Percentiles rank a stretch among this genome's conserved stretches.
Evolutionary conservation across 2,329 filamentous ascomycete species (phyloP).

Genomic region (Exophiala calicioides): DNA sequence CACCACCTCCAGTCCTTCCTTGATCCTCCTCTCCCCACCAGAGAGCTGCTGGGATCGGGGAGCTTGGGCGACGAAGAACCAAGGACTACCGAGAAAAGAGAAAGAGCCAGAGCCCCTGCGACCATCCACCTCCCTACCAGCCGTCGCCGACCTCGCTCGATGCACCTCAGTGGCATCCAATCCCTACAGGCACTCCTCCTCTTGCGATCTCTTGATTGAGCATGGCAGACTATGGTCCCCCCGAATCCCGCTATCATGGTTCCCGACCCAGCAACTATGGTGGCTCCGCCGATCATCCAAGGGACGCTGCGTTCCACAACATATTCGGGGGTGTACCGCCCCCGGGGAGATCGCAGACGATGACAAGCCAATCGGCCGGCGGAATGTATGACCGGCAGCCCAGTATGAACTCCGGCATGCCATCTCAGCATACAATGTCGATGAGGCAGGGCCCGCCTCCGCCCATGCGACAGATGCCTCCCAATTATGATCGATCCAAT

Average conservation of each 20-base stretch:
- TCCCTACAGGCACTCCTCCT: constrained; percentile 10
- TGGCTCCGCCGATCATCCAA: constrained; percentile 61
- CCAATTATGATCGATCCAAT: constrained; percentile 46
- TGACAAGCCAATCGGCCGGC: constrained; percentile 75
- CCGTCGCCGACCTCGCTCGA: constrained; percentile 11
- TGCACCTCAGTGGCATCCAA: constrained; percentile 19
- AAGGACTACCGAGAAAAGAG: constrained; percentile 8
- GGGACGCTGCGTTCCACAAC: constrained; percentile 93
- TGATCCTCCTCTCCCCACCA: constrained; percentile 8
- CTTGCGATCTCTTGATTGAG: constrained; percentile 33
- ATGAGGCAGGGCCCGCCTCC: constrained; percentile 45
- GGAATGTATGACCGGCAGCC: constrained; percentile 70
- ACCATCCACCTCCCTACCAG: constrained; percentile 4
- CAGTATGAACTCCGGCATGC: constrained; percentile 65
- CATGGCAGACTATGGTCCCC: constrained; percentile 66
- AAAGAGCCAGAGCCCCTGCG: constrained; percentile 7
- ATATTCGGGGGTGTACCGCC: constrained; percentile 90
- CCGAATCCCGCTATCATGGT: constrained; percentile 60
- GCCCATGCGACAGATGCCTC: constrained; percentile 47
- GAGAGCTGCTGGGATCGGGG: constrained; percentile 1
- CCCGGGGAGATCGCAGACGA: constrained; percentile 88
- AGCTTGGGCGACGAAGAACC: constrained; percentile 4
- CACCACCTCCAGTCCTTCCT: constrained; percentile 4
- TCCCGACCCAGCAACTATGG: constrained; percentile 54
- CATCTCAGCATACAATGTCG: constrained; percentile 44